Evolutionary conservation across 768 basidiomycete genomes (phyloP), one percentile per base, ranked within the genome.

Genomic region (Cystofilobasidium macerans): DNA sequence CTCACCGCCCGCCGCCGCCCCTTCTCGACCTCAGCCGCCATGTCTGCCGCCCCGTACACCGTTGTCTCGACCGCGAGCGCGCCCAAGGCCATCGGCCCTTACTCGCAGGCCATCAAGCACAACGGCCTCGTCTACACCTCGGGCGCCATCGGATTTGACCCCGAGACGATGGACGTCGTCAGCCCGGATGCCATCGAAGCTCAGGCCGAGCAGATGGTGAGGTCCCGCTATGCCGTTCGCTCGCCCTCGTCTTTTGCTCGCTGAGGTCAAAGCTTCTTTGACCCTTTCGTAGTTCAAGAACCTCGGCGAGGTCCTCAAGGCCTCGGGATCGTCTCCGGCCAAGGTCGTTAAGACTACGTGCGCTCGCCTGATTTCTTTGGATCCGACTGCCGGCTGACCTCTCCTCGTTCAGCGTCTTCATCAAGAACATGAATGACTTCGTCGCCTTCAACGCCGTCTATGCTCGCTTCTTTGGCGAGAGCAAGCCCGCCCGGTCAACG

Each of bases 261-360:
- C n/a, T n/a, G n/a, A n/a, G n/a, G n/a, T n/a, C n/a, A n/a, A n/a
- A n/a, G n/a, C n/a, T n/a, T n/a, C n/a, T n/a, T n/a, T n/a, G n/a
- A n/a, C 8, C 28, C 28, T 0, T 26, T 22, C 16, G 64, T 16
- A 30, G 6, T 80, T 99, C 71, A 83, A 84, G 74, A 98, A 98
- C 79, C 79, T 97, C 74, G 82, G 83, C 70, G 84, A 84, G 16
- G 84, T 98, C 68, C 80, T 98, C 42, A 84, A 88, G 74, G 91
- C 86, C 6, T 84, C 86, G 58, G 88, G 87, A 18, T 86, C 88
- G 16, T 82, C 85, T 69, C 72, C 88, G 20, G 82, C 83, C 57
- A 86, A 87, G 74, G 86, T 99, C 67, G 84, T 87, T 70, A 98
- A 99, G 79, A 89, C 88, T 53, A 94, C 90, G 93, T 90, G 70